Evolutionary conservation across 352 stramenopile species (phyloP).

Genomic region (Globisporangium irregulare): DNA sequence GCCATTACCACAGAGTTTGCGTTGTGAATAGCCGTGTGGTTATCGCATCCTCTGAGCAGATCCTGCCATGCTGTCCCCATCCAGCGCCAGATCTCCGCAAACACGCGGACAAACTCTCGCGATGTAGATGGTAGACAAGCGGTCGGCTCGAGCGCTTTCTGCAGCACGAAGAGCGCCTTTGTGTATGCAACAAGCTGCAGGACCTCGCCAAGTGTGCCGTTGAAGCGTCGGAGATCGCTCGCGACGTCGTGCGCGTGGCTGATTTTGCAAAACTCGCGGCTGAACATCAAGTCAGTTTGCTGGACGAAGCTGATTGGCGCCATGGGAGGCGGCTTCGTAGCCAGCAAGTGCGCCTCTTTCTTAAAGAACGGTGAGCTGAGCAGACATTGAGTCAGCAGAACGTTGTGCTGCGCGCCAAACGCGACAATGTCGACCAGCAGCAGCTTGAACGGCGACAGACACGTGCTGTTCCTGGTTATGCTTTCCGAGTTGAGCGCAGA

Average conservation of each 20-base stretch:
- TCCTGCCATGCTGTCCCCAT: constrained; percentile 21
- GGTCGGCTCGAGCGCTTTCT: constrained; percentile 11
- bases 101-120: constrained; percentile 18
- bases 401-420: constrained; percentile 16
- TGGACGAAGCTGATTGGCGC: constrained; percentile 12
- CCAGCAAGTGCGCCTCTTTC: background rate
- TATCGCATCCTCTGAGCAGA: constrained; percentile 1
- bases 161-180: constrained; percentile 18
- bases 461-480: constrained; percentile 8
- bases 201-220: constrained; percentile 36
- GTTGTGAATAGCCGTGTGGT: background rate
- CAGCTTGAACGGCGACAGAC: constrained; percentile 31
- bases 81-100: constrained; percentile 27
- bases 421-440: constrained; percentile 28
- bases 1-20: background rate
- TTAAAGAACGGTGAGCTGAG: constrained; percentile 31
- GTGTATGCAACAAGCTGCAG: constrained; percentile 32
- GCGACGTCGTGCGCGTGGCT: constrained; percentile 31
- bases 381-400: constrained; percentile 23
- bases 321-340: constrained; percentile 3
- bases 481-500: background rate
- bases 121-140: background rate
- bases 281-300: constrained; percentile 28
- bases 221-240: constrained; percentile 32
- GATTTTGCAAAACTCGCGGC: constrained; percentile 26